Evolutionary conservation across 768 basidiomycete species (phyloP), one percentile per base, ranked within the genome.

Genomic region (Pisolithus marmoratus): DNA sequence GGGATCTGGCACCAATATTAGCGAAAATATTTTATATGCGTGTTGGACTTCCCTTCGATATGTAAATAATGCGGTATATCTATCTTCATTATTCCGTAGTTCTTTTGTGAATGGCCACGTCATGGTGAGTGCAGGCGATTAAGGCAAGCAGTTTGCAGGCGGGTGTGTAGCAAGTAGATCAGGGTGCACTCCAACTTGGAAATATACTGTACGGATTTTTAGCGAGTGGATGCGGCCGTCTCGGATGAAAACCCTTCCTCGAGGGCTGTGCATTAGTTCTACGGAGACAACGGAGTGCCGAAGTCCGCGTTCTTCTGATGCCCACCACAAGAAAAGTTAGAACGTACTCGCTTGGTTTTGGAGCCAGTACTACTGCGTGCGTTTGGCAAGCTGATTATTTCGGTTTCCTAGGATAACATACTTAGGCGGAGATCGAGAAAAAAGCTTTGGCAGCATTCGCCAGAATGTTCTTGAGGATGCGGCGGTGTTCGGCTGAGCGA

Each of bases 401-500:
- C 7, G 29, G 29, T 11, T 31, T 11, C 29, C 11, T 31, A 11
- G 29, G 29, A 11, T 11, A 31, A 31, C 29, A 14, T 14, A 14
- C 34, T 34, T 34, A 34, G 34, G 34, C 34, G 34, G 34, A 34
- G 34, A 34, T 34, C 34, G 34, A 34, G 34, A 15, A 34, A 29
- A 34, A 34, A 15, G 34, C 34, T 34, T 3, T 34, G 20, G 23
- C n/a, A 51, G 38, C 4, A 27, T 48, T 52, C 46, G 40, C 27
- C 44, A 47, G 51, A 52, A 47, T 36, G 36, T 50, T 52, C 51
- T 29, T 47, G 36, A 11, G 26, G 29, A n/a, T 34, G 46, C 46
- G 51, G 51, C 36, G 46, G n/a, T 47, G 51, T 8, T 42, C 40
- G 41, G 46, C 46, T 40, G 45, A 43, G 19, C 23, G 26, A 52